These are phyloP conservation scores for Dunaliella primolecta DNA, from an alignment of 139 green algal species.

Conservation along the genomic window DNA sequence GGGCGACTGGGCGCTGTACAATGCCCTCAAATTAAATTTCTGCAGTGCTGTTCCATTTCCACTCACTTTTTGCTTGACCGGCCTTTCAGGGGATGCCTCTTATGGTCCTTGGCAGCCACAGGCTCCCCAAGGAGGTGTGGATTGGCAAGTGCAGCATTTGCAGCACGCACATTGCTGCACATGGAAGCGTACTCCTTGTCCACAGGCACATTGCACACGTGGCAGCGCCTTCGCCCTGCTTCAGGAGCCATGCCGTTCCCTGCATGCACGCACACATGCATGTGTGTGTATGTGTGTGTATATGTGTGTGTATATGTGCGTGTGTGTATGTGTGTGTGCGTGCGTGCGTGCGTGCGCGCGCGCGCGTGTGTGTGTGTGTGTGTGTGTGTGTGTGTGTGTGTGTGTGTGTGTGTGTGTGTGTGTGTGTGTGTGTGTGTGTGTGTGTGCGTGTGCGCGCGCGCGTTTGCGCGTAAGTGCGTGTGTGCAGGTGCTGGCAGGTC, in stretches of 20 bases:
- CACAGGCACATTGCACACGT: slow-evolving; percentile 13
- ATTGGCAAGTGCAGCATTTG: background rate
- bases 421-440: no score
- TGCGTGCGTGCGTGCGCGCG: no score
- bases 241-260: background rate
- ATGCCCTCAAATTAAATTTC: background rate
- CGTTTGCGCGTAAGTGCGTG: no score
- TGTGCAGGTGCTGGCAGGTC: no score
- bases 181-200: background rate
- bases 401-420: no score
- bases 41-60: background rate
- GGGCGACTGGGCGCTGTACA: no score
- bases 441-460: no score
- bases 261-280: background rate
- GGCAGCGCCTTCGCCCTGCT: background rate
- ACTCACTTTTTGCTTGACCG: background rate
- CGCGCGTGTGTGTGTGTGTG: no score
- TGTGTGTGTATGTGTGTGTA: background rate
- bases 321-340: background rate
- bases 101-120: background rate
- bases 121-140: background rate
- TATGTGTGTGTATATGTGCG: background rate
- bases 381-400: no score
- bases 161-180: background rate
- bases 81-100: background rate